Conservation (phyloP, 331 rosid species). For the Spiraea crenata region DNA sequence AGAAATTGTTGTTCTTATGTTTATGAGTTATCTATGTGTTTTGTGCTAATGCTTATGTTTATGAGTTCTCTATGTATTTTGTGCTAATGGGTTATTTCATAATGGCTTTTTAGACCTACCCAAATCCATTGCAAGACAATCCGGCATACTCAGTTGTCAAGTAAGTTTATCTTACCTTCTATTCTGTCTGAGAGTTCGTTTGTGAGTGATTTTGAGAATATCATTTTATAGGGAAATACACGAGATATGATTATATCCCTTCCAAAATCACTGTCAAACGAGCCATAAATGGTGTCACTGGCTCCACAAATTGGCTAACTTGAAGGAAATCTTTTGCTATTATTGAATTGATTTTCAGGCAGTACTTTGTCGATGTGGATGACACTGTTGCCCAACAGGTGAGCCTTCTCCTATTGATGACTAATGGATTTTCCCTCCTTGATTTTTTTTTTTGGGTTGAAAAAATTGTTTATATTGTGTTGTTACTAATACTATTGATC, state of each 20-base stretch:
- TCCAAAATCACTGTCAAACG: too few species aligned
- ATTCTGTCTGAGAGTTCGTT: background rate
- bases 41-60: background rate
- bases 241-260: too few species aligned
- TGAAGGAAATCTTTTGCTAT: background rate
- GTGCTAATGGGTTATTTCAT: slow-evolving; percentile 1
- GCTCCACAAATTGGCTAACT: background rate
- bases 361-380: slow-evolving; percentile 81
- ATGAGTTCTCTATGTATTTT: background rate
- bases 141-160: slow-evolving; percentile 93
- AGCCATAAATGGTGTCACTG: too few species aligned
- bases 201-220: too few species aligned
- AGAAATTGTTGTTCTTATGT: too few species aligned
- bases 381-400: slow-evolving; percentile 84
- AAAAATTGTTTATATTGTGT: background rate
- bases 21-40: too few species aligned
- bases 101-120: slow-evolving; percentile 41
- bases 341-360: slow-evolving; percentile 49
- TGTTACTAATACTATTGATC: background rate
- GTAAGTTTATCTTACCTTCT: slow-evolving; percentile 34
- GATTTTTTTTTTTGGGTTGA: background rate
- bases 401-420: background rate
- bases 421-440: background rate
- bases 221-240: too few species aligned
- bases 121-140: slow-evolving; percentile 78